Base-by-base conservation (phyloP, 2,329 filamentous ascomycete genomes). In the Epichloe scottii region DNA sequence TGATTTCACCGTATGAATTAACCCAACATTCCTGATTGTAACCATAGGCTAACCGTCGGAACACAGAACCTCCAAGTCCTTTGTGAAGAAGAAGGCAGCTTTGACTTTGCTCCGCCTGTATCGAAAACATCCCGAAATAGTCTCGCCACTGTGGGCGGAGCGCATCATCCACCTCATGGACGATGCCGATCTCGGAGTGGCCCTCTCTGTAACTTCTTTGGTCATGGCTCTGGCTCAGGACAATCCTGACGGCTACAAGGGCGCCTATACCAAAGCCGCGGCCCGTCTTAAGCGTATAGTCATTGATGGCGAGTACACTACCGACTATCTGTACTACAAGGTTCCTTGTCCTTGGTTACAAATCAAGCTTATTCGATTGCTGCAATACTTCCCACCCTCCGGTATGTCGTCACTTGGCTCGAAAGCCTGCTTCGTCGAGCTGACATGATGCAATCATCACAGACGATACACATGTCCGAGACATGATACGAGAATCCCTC, bases 291-390 rank as follows among this genome's bases (percentile, higher is more conserved):
- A 95, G 72, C 84, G 87, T 57, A 87, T 97, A 58, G 77, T 96
- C 15, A 83, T 97, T 26, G 91, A 97, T 59, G 85, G 85, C 56
- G 91, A 98, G 59, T 93, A 88, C 62, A 81, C 88, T 0, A 79
- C 82, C 51, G 93, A 97, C 65, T 98, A 98, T 65, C 79, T 96
- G 26, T 98, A 98, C 72, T 98, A 98, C 75, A 96, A 96, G 63
- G 93, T 98, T n/a, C 93, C 93, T 1, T 98, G 93, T 64, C 93
- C 93, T 3, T 98, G 93, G 93, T 83, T 98, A 52, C 90, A 97
- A 69, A 87, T 97, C 62, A 98, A 98, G 71, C 77, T 98, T 17
- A 70, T 98, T 57, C 82, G 90, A 55, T 71, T 98, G 54, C 75
- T 98, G 56, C 93, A 98, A 68, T 98, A 97, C 67, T 98, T 95